Evolutionary conservation across 352 stramenopile genomes (phyloP), one percentile per base, ranked within the genome.

Genomic region (Albugo candida): DNA sequence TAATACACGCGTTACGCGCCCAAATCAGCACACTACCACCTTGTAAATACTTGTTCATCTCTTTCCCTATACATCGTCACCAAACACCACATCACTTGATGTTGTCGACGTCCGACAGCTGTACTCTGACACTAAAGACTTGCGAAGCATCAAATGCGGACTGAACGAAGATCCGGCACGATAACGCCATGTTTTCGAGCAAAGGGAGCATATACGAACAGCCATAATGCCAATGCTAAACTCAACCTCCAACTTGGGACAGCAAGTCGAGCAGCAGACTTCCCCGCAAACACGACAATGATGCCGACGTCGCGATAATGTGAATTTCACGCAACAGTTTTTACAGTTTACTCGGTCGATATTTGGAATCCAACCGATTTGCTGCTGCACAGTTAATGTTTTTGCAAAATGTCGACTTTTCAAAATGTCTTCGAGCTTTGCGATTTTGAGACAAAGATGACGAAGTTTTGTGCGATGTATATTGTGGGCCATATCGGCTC

Each of bases 231-330:
- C 65, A 0, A 76, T 60, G 24, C 77, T 67, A 16, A 86, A 65
- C 34, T 64, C 67, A 17, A 87, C 63, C 48, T 83, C 74, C 60
- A 84, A 78, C 47, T 87, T 87, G n/a, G 74, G 74, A 2, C 64
- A 82, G 52, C 74, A 87, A 31, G 80, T 69, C 2, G 70, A 73
- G 49, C 74, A 87, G 46, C 69, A 81, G 49, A 87, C 53, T 58
- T 87, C 74, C 37, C 74, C 74, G 21, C 74, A 86, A 16, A 86
- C 52, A 18, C 74, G 74, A 48, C 74, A 86, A 47, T 86, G 74
- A 56, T 86, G 74, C 24, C 74, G 74, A 14, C 74, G 67, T 21
- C 73, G 70, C 12, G 70, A 79, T n/a, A 87, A 36, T 0, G 60
- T 62, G 51, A 87, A 87, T 42, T 74, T 71, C 16, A 67, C 67